phyloP scores from a whole-genome alignment of 371 early-diverging fungal species.

The Lichtheimia ornata region DNA sequence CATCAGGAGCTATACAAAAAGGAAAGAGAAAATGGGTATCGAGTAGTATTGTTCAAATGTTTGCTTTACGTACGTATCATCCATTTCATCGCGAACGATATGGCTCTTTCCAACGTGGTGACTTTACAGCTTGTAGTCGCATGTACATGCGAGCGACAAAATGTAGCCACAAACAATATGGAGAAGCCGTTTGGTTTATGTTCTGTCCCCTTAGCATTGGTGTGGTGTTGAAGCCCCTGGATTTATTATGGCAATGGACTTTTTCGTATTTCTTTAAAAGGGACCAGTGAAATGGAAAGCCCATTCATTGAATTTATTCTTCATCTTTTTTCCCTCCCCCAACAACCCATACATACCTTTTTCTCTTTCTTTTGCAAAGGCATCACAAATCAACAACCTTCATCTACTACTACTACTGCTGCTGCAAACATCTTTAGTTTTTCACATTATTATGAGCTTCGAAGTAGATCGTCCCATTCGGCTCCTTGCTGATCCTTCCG shows the following conservation, averaged over 20 bases:
- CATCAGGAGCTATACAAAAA: constrained; percentile 3
- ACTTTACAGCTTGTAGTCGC: background rate
- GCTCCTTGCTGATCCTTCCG: constrained; percentile 12
- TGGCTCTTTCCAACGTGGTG: too few relatives aligned
- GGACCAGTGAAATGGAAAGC: too few relatives aligned
- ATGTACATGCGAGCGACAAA: background rate
- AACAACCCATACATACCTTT: background rate
- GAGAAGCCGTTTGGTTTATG: constrained; percentile 2
- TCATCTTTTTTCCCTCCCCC: background rate
- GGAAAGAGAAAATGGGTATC: background rate
- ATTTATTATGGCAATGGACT: constrained; percentile 2
- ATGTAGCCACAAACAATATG: constrained; percentile 5
- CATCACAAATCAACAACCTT: background rate
- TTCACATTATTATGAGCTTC: constrained; percentile 12
- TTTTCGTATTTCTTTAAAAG: background rate
- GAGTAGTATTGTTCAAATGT: too few relatives aligned
- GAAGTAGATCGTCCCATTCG: constrained; percentile 16
- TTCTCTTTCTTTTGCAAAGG: background rate
- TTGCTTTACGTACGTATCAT: too few relatives aligned
- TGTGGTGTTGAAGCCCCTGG: constrained; percentile 4
- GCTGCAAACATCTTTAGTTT: background rate
- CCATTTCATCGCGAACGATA: too few relatives aligned
- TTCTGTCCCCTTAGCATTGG: constrained; percentile 6
- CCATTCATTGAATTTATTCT: too few relatives aligned
- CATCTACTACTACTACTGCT: background rate